Percentiles rank a stretch among this genome's conserved stretches.
Conservation (phyloP, 2,329 filamentous ascomycete genomes). For the Fusarium miscanthi region DNA sequence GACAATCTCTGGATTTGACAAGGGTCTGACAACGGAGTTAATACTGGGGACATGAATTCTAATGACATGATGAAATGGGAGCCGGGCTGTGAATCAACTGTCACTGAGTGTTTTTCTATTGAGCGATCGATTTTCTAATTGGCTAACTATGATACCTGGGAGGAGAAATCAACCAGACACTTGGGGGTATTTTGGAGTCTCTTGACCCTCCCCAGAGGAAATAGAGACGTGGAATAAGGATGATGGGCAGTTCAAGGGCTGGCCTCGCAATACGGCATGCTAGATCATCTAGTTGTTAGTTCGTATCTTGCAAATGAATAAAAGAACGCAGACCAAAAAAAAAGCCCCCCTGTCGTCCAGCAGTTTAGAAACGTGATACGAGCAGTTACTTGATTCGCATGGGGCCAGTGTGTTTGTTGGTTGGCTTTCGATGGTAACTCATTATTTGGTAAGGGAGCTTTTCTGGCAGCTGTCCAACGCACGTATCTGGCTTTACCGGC, state of each 20-base stretch:
- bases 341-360: not conserved
- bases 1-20: slow-evolving; percentile 16
- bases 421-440: not conserved
- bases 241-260: slow-evolving; percentile 14
- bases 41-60: slow-evolving; percentile 7
- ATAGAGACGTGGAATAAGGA: slow-evolving; percentile 1
- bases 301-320: slow-evolving; percentile 9
- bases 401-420: not conserved
- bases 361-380: not conserved
- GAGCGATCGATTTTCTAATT: slow-evolving; percentile 26
- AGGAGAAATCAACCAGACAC: not conserved
- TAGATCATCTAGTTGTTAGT: slow-evolving; percentile 7
- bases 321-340: not conserved
- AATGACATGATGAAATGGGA: slow-evolving; percentile 27
- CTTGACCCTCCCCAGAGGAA: not conserved
- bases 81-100: not conserved
- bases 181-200: slow-evolving; percentile 10
- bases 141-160: slow-evolving; percentile 19
- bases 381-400: too few species aligned
- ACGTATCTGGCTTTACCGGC: not conserved
- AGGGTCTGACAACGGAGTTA: slow-evolving; percentile 28
- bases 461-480: not conserved
- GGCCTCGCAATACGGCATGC: slow-evolving; percentile 13
- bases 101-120: not conserved
- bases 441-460: not conserved